Evolutionary conservation across 805 yeast genomes (phyloP), one percentile per base, ranked within the genome.

Genomic region (Yarrowia sp.): DNA sequence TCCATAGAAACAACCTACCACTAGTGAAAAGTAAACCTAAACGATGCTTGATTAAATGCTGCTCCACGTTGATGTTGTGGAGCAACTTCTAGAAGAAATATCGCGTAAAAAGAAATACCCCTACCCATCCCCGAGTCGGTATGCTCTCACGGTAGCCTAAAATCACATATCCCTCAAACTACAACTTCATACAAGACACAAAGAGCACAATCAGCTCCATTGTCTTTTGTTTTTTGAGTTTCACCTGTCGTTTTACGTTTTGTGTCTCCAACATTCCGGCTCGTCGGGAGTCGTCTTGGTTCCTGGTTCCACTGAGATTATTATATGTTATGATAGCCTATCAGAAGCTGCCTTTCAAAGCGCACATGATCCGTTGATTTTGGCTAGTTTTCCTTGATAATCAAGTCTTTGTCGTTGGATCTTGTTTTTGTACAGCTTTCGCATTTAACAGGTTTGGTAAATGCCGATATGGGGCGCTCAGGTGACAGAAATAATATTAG

Each of bases 1-100:
- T 51, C 60, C 22, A 51, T 51, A 51, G 36, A 28, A 51, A 36
- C 58, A 51, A 51, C 43, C 43, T 47, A 47, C 9, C 17, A 5
- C 9, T 36, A 51, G 33, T 33, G 17, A 17, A 35, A 11, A 35
- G 42, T 50, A 17, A 35, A 13, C 39, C 22, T 15, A 48, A 33
- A 32, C 14, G 31, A n/a, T 6, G 41, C 55, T 33, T 45, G 51
- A 45, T 32, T 32, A 45, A 45, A 31, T 45, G 38, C 51, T 31
- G 8, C 51, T 47, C 28, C 53, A 32, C 48, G 22, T 22, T 22
- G 4, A 15, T 7, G 48, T 44, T 44, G 48, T 33, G 28, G 48
- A 44, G 48, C 48, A 44, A 44, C 48, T 44, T 44, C 48, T 44
- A 44, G 48, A 44, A 44, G 48, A 22, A 22, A 14, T 39, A 39